Evolutionary conservation across 2,329 filamentous ascomycete species (phyloP), one percentile per base, ranked within the genome.

Genomic region (Aureobasidium subglaciale): DNA sequence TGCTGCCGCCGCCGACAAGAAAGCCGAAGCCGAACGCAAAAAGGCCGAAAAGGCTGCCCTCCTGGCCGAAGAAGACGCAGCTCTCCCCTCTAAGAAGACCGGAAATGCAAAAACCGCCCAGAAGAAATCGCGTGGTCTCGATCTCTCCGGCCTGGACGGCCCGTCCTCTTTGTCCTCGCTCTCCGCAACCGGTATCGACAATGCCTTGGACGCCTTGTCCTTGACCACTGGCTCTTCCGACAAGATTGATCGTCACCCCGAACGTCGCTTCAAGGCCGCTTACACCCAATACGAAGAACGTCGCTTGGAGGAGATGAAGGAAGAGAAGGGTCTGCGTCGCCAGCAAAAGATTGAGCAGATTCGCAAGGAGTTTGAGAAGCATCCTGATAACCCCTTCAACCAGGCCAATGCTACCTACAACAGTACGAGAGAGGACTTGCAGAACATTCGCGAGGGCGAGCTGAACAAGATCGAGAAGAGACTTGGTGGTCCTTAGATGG

Each of bases 361-460:
- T 62, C 74, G 82, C 60, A 95, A 95, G 78, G 93, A 97, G 75
- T 99, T 97, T 70, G 87, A 95, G 72, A 95, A 90, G 78, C 88
- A 87, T 66, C 86, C 88, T 1, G 92, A 97, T 64, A 99, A 99
- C 71, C 93, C 93, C 13, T 93, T 95, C 75, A 96, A 96, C 74
- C 89, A 95, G 74, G 84, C 86, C 15, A 58, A 57, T 40, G 82
- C 77, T 50, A 71, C 77, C 3, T 95, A 90, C 73, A 88, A 99
- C 71, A 82, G 88, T 54, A 81, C 79, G 20, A 86, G 82, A 71
- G 88, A 90, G 4, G 92, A 99, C 65, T 65, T 96, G 41, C 77
- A 77, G 46, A 78, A 81, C 46, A 73, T 91, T 57, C 81, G 77
- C 67, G 75, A 83, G 38, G 71, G 78, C 55, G 88, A 95, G 75